Evolutionary conservation across 805 yeast genomes (phyloP).

Genomic region (Scheffersomyces ergatensis): DNA sequence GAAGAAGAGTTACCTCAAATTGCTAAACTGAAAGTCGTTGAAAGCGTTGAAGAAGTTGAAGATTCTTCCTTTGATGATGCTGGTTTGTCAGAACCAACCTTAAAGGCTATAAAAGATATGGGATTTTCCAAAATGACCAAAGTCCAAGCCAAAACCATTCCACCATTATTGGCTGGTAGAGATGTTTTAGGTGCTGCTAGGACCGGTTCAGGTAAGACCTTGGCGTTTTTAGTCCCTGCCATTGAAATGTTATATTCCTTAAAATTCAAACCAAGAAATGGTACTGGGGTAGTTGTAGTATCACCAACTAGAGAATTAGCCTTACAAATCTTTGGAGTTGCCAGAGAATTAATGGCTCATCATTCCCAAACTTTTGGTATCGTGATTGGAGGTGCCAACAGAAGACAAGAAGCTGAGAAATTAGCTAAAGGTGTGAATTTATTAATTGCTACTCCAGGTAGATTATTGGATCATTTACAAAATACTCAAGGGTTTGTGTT

Average conservation of each 20-base stretch:
- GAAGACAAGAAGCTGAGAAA: constrained; percentile 97
- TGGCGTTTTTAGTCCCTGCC: constrained; percentile 95
- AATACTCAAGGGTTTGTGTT: constrained; percentile 92
- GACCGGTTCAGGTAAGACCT: constrained; percentile 97
- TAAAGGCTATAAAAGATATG: constrained; percentile 79
- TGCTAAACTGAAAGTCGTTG: constrained; percentile 26
- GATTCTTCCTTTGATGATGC: constrained; percentile 37
- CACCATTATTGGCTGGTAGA: constrained; percentile 93
- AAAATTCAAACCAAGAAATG: constrained; percentile 95
- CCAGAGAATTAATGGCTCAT: constrained; percentile 84
- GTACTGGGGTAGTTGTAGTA: constrained; percentile 94
- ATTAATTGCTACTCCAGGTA: constrained; percentile 96
- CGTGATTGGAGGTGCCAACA: constrained; percentile 97
- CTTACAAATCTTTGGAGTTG: constrained; percentile 95
- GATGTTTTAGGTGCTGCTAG: constrained; percentile 99
- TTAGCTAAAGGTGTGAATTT: constrained; percentile 90
- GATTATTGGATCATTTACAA: constrained; percentile 93
- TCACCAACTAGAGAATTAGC: constrained; percentile 99
- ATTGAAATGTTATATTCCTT: constrained; percentile 86
- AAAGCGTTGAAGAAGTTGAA: constrained; percentile 23
- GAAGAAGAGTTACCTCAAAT: constrained; percentile 19
- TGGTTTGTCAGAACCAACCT: constrained; percentile 76
- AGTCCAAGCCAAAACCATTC: constrained; percentile 94
- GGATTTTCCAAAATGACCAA: constrained; percentile 91
- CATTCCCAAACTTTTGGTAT: constrained; percentile 95